Conservation (phyloP, 2,329 filamentous ascomycete genomes). For the Sporothrix protearum region DNA sequence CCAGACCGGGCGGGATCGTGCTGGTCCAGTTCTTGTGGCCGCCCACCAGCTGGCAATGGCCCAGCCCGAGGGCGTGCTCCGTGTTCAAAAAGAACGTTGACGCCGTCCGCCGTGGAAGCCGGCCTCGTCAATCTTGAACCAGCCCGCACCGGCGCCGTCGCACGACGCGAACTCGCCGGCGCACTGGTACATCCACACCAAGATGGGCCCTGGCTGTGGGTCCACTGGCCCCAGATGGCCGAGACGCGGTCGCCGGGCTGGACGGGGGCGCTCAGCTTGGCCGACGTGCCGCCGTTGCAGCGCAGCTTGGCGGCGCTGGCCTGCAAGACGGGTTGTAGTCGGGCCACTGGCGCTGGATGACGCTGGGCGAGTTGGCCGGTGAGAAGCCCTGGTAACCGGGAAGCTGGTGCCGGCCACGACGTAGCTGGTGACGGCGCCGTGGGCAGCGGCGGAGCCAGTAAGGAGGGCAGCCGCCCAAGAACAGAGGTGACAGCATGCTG, state of each 20-base stretch:
- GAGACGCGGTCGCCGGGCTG: slow-evolving; percentile 47
- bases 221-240: slow-evolving; percentile 55
- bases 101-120: slow-evolving; percentile 35
- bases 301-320: slow-evolving; percentile 50
- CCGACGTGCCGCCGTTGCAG: slow-evolving; percentile 53
- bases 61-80: slow-evolving; percentile 30
- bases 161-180: slow-evolving; percentile 47
- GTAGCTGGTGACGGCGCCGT: slow-evolving; percentile 38
- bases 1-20: slow-evolving; percentile 48
- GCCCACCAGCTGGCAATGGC: slow-evolving; percentile 33
- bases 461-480: slow-evolving; percentile 35
- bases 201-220: slow-evolving; percentile 55
- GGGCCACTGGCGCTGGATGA: slow-evolving; percentile 57
- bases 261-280: slow-evolving; percentile 44
- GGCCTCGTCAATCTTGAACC: slow-evolving; percentile 59
- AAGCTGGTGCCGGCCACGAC: slow-evolving; percentile 32
- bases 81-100: slow-evolving; percentile 33
- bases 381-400: slow-evolving; percentile 47
- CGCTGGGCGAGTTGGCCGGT: slow-evolving; percentile 41
- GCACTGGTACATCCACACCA: slow-evolving; percentile 57
- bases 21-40: slow-evolving; percentile 44
- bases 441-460: slow-evolving; percentile 31
- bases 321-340: slow-evolving; percentile 54
- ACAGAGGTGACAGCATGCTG: not conserved
- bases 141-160: slow-evolving; percentile 50